Evolutionary conservation across 805 yeast genomes (phyloP), one percentile per base, ranked within the genome.

Genomic region (Barnettozyma californica): DNA sequence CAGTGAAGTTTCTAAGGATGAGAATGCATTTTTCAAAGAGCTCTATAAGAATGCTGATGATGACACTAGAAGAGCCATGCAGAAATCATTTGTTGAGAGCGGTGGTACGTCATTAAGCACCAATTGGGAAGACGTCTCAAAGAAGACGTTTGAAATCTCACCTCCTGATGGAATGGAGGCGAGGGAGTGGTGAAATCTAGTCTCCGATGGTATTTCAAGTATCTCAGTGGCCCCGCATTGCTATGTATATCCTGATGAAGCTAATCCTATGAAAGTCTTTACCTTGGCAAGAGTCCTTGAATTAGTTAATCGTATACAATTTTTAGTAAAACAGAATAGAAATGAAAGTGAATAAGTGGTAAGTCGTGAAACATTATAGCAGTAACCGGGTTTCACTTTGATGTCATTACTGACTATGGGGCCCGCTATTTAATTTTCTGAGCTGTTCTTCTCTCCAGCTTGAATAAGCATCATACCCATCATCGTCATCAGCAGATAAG

Each of bases 101-200:
- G 85, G 87, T 58, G 99, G 99, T 19, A 94, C 99, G 0, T 80
- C 95, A 2, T 71, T 94, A 50, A 87, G 95, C 41, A 94, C 99
- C 4, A 87, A 88, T 62, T 94, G 99, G 99, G 77, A 69, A 10
- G 96, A 89, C 51, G 98, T 95, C 2, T 72, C 78, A 35, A 72
- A 76, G 48, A 80, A 79, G 50, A 73, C 65, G 19, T 85, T 84
- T 40, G 62, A 61, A 18, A 53, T 56, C 10, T 19, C 53, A 40
- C 62, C 63, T 20, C 62, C 63, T 8, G 60, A 55, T 41, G 63
- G 61, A 2, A 26, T 59, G 51, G 61, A 54, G 37, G 57, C 54
- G 2, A 58, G 45, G 42, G 42, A 51, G 37, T 58, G 61, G 59
- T 20, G 14, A 18, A 2, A 16, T 10, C 21, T 4, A 3, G 50